Evolutionary conservation across 805 yeast species (phyloP), one percentile per base, ranked within the genome.

Genomic region (Starmerella vaccinii): DNA sequence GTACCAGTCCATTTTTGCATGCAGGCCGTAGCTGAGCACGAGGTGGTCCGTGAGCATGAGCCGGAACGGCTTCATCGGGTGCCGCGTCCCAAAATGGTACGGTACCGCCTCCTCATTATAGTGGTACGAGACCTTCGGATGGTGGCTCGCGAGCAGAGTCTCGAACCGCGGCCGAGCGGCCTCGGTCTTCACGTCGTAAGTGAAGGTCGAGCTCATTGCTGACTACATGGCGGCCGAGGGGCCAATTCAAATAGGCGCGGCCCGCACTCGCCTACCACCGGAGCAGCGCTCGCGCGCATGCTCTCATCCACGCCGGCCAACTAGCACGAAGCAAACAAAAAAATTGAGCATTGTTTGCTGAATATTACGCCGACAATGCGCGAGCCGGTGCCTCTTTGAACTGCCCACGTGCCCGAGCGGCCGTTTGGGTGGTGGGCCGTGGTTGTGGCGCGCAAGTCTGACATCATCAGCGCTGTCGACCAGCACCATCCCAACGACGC

Each of bases 21-120:
- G 86, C 43, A 90, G 70, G 51, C 86, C 86, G 67, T 92, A 90
- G 13, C 83, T 80, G 30, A 82, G 77, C 47, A 90, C 90, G 54
- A 90, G 70, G 64, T 89, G 95, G 68, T 90, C 97, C 0, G 98
- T 90, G 41, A 90, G 75, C 89, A 88, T 82, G 55, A 92, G 71
- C 57, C 98, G 71, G 66, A 89, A 86, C 15, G 98, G 98, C 65
- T 90, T 90, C 98, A 90, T 90, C n/a, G 98, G 98, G 67, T 90
- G 98, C 53, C 80, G 77, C 1, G 85, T 84, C 16, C 98, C 98
- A 65, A 85, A 89, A 62, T 89, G 96, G 66, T 81, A 89, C 57
- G 78, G 76, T 1, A 85, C 74, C 0, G 82, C 94, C 48, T 81
- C 78, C 23, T 88, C 84, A 65, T 88, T 88, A 67, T 76, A 86